Conservation (phyloP, 108 stramenopile species). For the Fistulifera solaris region DNA sequence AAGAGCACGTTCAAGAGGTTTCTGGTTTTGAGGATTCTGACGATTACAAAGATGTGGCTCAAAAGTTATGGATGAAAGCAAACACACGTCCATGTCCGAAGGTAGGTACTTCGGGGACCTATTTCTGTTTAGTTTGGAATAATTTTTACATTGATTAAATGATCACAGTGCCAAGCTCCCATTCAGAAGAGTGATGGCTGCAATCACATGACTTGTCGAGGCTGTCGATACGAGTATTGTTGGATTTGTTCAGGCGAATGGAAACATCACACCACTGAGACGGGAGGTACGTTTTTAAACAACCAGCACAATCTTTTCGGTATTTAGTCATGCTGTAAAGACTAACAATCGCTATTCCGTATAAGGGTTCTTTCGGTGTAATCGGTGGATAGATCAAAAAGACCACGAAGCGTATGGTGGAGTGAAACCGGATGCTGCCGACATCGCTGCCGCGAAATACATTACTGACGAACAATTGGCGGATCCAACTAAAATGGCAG, state of each 20-base stretch:
- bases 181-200: constrained; percentile 74
- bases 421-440: not conserved
- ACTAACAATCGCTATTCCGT: no score
- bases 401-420: constrained; percentile 11
- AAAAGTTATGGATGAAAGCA: constrained; percentile 57
- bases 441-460: constrained; percentile 1
- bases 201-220: constrained; percentile 63
- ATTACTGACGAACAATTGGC: constrained; percentile 1
- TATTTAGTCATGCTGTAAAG: no score
- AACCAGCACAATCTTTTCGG: no score
- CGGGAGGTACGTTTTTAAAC: constrained; percentile 26
- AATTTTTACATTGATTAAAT: not conserved
- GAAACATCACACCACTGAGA: constrained; percentile 39
- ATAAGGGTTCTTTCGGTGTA: constrained; percentile 46
- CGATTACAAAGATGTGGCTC: constrained; percentile 31
- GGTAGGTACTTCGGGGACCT: not conserved
- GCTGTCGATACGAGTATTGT: constrained; percentile 57
- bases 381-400: constrained; percentile 36
- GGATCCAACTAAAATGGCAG: not conserved
- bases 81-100: constrained; percentile 62
- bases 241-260: constrained; percentile 68
- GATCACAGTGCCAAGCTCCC: constrained; percentile 31
- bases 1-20: constrained; percentile 31
- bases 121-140: not conserved
- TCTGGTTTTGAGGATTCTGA: constrained; percentile 19